Percentiles rank a stretch among this genome's conserved stretches.
Evolutionary conservation across 805 yeast species (phyloP).

Genomic region (Blastobotrys parvus): DNA sequence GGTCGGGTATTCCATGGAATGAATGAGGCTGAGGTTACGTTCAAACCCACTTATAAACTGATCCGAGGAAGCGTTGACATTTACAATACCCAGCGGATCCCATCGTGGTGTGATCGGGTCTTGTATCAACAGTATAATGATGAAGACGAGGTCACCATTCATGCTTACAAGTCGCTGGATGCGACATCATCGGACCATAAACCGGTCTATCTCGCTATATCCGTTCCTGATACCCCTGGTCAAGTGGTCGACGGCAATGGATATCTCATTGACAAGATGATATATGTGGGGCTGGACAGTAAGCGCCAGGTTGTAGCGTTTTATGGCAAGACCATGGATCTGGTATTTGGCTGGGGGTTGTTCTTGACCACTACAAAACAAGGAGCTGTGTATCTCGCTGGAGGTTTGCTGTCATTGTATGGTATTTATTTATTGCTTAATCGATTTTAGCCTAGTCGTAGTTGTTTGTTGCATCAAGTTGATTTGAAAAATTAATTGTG

Average conservation of each 20-base stretch:
- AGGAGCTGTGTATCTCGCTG: slow-evolving; percentile 6
- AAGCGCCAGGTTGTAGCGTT: background rate
- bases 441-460: background rate
- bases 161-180: slow-evolving; percentile 42
- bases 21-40: slow-evolving; percentile 53
- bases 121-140: slow-evolving; percentile 43
- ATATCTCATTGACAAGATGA: background rate
- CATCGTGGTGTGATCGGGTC: slow-evolving; percentile 90
- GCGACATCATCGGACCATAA: slow-evolving; percentile 66
- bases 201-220: slow-evolving; percentile 51
- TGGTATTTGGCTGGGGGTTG: slow-evolving; percentile 14
- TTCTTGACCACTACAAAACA: slow-evolving; percentile 7
- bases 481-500: no score
- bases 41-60: slow-evolving; percentile 79
- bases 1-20: slow-evolving; percentile 53
- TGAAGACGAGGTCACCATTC: slow-evolving; percentile 23
- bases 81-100: slow-evolving; percentile 52
- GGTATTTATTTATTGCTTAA: background rate
- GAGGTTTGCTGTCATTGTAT: background rate
- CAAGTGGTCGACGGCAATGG: no score
- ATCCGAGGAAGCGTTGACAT: slow-evolving; percentile 36
- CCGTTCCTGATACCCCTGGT: slow-evolving; percentile 6
- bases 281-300: background rate
- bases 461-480: background rate
- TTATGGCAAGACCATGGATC: slow-evolving; percentile 9